Conservation (phyloP, 2,329 filamentous ascomycete species). For the Ceratocystis cacaofunesta region DNA sequence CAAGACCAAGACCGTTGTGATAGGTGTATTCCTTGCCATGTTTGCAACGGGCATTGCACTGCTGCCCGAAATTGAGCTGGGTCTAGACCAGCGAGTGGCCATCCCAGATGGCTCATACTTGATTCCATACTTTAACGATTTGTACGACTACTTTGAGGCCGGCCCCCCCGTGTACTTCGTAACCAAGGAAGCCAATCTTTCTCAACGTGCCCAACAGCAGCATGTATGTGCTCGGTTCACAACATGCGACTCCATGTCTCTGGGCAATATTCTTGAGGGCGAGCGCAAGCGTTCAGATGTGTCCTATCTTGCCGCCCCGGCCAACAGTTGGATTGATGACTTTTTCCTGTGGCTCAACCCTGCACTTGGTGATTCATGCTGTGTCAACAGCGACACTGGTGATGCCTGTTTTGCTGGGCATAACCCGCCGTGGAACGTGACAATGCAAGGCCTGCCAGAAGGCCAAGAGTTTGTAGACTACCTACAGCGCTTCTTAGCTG, state of each 20-base stretch:
- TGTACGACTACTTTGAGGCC: conserved; percentile 80
- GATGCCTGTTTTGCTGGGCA: conserved; percentile 66
- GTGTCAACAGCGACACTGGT: conserved; percentile 43
- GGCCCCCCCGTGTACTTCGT: conserved; percentile 97
- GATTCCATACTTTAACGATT: conserved; percentile 90
- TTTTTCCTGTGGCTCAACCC: conserved; percentile 97
- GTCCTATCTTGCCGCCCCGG: conserved; percentile 75
- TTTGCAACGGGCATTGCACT: conserved; percentile 76
- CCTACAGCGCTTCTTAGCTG: conserved; percentile 63
- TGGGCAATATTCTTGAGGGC: conserved; percentile 82
- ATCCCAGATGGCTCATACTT: conserved; percentile 89
- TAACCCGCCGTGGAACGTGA: conserved; percentile 74
- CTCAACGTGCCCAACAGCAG: conserved; percentile 60
- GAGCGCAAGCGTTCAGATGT: conserved; percentile 80
- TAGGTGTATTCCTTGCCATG: conserved; percentile 71
- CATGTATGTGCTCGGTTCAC: conserved; percentile 84
- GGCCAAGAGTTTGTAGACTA: conserved; percentile 83
- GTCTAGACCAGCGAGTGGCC: conserved; percentile 86
- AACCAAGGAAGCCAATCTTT: conserved; percentile 64
- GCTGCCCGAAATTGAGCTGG: conserved; percentile 70
- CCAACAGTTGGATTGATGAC: conserved; percentile 94
- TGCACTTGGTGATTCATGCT: conserved; percentile 52
- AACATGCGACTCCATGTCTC: conserved; percentile 67
- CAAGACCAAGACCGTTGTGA: conserved; percentile 60
- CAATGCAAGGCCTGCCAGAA: conserved; percentile 80